Evolutionary conservation across 371 early-diverging fungal species (phyloP).

Genomic region (Mucor racemosus): DNA sequence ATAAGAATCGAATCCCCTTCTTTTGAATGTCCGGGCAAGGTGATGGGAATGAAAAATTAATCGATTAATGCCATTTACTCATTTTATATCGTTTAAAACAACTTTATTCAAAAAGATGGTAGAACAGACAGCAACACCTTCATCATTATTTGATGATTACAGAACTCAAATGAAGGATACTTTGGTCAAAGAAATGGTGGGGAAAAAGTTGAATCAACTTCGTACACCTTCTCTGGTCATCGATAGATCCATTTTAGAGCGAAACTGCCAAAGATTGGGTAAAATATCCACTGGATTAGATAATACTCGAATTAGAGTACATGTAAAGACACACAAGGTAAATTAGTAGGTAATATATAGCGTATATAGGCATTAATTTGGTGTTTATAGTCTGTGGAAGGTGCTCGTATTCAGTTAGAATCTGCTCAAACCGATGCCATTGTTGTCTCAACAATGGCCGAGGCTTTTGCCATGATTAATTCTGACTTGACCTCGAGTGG

Average conservation of each 20-base stretch:
- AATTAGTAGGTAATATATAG: not conserved
- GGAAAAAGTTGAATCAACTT: constrained; percentile 38
- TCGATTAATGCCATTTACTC: not conserved
- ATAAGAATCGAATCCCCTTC: not conserved
- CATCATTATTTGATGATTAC: constrained; percentile 17
- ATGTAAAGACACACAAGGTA: constrained; percentile 59
- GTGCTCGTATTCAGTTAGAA: constrained; percentile 41
- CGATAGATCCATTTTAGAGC: constrained; percentile 34
- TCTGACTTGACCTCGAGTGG: constrained; percentile 30
- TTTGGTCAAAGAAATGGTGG: constrained; percentile 29
- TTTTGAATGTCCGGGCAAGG: not conserved
- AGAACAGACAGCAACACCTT: constrained; percentile 29
- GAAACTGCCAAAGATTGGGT: constrained; percentile 38
- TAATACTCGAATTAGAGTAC: constrained; percentile 40
- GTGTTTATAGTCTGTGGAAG: constrained; percentile 41
- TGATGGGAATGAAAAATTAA: not conserved
- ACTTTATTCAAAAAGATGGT: not conserved
- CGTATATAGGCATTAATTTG: not conserved
- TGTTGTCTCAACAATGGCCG: constrained; percentile 51
- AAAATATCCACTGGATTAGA: constrained; percentile 21
- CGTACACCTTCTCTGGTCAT: constrained; percentile 50
- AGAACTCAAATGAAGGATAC: constrained; percentile 25
- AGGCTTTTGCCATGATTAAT: constrained; percentile 41
- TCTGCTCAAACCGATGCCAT: constrained; percentile 42
- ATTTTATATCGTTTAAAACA: not conserved